A percentile compares a stretch with the other conserved stretches of the same genome.
phyloP scores from a whole-genome alignment of 257 asterid genomes.

The Nicotiana tabacum region DNA sequence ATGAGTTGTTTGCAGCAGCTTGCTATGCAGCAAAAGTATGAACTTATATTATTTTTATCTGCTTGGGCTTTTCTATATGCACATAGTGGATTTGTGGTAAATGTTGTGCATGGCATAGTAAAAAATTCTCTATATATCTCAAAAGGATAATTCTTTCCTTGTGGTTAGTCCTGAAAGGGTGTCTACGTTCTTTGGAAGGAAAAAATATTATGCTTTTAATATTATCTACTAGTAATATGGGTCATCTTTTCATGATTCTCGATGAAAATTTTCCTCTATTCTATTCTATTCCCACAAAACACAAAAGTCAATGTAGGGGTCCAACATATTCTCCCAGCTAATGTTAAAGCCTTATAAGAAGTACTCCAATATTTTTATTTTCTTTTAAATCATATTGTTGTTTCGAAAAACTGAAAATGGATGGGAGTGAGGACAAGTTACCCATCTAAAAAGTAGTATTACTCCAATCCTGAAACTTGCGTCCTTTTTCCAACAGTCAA shows the following conservation, averaged over 20 bases:
- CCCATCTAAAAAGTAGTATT: not conserved
- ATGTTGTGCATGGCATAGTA: not conserved
- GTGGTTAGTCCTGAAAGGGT: not conserved
- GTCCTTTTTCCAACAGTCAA: not conserved
- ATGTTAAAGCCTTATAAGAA: not conserved
- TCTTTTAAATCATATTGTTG: not conserved
- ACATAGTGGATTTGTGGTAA: not conserved
- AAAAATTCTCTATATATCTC: not conserved
- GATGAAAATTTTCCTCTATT: not conserved
- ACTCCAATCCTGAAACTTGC: not conserved
- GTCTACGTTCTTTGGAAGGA: not conserved
- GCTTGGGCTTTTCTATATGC: not conserved
- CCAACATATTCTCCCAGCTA: not conserved
- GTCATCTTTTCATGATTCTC: not conserved
- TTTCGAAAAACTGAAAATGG: not conserved
- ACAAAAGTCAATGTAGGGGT: not conserved
- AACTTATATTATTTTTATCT: slow-evolving; percentile 7
- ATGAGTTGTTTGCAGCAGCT: slow-evolving; percentile 67
- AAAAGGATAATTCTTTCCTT: not conserved
- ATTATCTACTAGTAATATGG: not conserved
- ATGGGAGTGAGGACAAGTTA: not conserved
- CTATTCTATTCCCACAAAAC: not conserved
- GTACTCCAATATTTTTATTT: not conserved
- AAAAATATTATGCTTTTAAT: not conserved
- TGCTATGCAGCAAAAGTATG: slow-evolving; percentile 93